These are phyloP conservation scores for Coccomyxa sp. DNA, from an alignment of 139 green algal species.

Conservation along the genomic window DNA sequence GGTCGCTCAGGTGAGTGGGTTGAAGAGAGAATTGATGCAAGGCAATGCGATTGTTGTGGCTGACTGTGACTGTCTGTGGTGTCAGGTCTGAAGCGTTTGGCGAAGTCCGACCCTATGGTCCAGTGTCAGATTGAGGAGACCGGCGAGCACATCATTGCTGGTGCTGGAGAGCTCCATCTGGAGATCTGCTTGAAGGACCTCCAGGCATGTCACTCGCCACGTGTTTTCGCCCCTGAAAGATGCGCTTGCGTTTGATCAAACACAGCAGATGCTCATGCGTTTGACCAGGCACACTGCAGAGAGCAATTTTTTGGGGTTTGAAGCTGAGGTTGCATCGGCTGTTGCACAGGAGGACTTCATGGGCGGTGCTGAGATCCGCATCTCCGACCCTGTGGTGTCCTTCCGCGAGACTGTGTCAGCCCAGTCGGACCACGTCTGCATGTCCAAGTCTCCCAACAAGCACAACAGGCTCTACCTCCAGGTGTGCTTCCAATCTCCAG, in stretches of 20 bases:
- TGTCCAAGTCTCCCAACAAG: conserved; percentile 99
- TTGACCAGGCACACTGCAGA: no score
- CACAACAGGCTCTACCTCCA: conserved; percentile 99
- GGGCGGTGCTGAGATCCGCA: conserved; percentile 92
- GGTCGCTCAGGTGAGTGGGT: not conserved
- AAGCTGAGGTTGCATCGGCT: no score
- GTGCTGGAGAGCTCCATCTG: conserved; percentile 93
- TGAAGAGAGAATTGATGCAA: no score
- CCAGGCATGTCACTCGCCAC: conserved; percentile 32
- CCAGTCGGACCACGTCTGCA: conserved; percentile 85
- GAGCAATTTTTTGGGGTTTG: no score
- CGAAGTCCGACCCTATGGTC: conserved; percentile 98
- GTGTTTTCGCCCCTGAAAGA: not conserved
- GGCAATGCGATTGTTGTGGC: no score
- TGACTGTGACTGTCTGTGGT: no score
- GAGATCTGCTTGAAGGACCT: conserved; percentile 99
- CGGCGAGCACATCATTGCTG: conserved; percentile 98
- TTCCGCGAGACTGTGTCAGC: conserved; percentile 94
- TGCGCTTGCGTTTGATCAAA: no score
- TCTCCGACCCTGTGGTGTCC: conserved; percentile 96
- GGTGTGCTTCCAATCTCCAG: conserved; percentile 8
- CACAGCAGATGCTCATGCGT: no score
- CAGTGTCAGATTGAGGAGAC: conserved; percentile 98
- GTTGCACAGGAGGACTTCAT: conserved; percentile 98
- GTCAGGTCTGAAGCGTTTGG: conserved; percentile 89